These are phyloP conservation scores for Fusarium sp. DNA, from an alignment of 2,329 filamentous ascomycete species.

Conservation along the genomic window DNA sequence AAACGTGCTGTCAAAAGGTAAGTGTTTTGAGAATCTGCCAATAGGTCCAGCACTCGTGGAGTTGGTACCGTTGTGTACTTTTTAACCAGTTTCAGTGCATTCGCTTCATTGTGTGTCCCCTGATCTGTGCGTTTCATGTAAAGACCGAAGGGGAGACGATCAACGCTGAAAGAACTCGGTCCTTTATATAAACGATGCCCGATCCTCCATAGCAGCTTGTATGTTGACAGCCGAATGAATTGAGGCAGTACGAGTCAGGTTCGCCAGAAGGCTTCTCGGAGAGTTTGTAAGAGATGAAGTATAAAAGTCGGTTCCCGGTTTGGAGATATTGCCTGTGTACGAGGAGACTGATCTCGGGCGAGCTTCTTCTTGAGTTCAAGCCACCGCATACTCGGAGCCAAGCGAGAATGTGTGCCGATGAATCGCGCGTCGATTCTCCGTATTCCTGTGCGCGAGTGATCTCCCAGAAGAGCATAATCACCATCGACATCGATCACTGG, in stretches of 20 bases:
- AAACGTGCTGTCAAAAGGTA: conserved; percentile 20
- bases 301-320: too few relatives aligned
- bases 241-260: not conserved
- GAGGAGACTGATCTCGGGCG: too few relatives aligned
- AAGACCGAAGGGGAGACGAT: conserved; percentile 50
- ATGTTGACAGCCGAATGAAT: not conserved
- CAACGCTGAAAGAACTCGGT: conserved; percentile 8
- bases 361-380: not conserved
- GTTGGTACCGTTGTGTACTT: conserved; percentile 47
- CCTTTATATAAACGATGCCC: not conserved
- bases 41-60: conserved; percentile 45
- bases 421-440: not conserved
- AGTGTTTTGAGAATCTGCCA: conserved; percentile 37
- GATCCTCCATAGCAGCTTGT: not conserved
- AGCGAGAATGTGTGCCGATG: not conserved
- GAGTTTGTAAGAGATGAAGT: too few relatives aligned
- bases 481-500: not conserved
- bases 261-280: not conserved
- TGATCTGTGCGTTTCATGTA: conserved; percentile 45
- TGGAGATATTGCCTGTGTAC: too few relatives aligned
- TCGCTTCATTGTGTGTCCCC: conserved; percentile 45
- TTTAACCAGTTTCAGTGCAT: conserved; percentile 44
- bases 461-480: not conserved
- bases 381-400: not conserved
- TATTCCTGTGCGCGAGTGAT: not conserved